Base-by-base conservation (phyloP, 306 rosid genomes). In the Gillenia trifoliata region DNA sequence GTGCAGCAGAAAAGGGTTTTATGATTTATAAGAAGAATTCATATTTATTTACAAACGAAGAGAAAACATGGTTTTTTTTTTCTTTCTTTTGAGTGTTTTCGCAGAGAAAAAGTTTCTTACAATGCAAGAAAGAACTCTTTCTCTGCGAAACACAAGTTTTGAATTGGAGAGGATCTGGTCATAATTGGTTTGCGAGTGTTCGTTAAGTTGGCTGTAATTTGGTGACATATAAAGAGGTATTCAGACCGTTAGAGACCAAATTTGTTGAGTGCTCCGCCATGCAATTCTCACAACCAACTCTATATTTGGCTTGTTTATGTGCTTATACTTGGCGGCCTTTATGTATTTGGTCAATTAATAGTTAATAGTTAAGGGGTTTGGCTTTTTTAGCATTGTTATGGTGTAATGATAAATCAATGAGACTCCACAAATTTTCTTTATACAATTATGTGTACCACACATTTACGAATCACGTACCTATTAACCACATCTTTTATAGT, bases 191-290 rank as follows among this genome's bases (percentile, higher is more conserved):
- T 31, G 22, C 9, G 43, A 17, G 8, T 30, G 12, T 61, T 61
- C 7, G 20, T 61, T 61, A 63, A 31, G 45, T 33, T 31, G 23
- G 41, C 3, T 13, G 66, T 61, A 13, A 29, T 13, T 30, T 61
- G 16, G 13, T 17, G 68, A 63, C 5, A 63, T 31, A 16, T 31
- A 63, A 63, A 31, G 23, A 19, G 68, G 41, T 19, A 8, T 20
- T 61, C 11, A 29, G 36, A 61, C 11, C 38, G 29, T 61, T 15
- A 1, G 66, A 61, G 38, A 15, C 66, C 22, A 61, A 29, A 61
- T 61, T 61, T 31, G 67, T 33, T 63, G 68, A 63, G 43, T 63
- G 68, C 43, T 63, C 68, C 45, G 68, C 68, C 68, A 20, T 63
- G 25, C 23, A 63, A 63, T 31, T 31, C 68, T 63, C 68, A 8